Conservation (phyloP, 495 filamentous ascomycete genomes). For the Tuber umbilicatum region DNA sequence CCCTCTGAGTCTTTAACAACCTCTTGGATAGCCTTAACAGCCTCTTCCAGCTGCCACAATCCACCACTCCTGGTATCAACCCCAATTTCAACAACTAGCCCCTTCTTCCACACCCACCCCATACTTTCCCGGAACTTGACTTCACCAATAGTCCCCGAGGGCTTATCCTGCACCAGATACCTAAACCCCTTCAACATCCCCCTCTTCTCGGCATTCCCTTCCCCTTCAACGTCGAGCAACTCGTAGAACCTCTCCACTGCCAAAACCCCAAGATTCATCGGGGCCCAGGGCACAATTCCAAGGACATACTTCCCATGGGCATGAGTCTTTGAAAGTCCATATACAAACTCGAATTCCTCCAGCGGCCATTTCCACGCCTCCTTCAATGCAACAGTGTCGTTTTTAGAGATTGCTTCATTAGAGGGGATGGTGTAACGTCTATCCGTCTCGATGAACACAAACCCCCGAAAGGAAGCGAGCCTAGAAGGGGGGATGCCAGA, state of each 20-base stretch:
- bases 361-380: conserved; percentile 49
- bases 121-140: conserved; percentile 60
- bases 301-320: conserved; percentile 31
- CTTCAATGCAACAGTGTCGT: conserved; percentile 4
- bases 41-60: conserved; percentile 63
- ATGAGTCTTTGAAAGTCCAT: conserved; percentile 46
- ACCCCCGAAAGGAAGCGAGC: conserved; percentile 48
- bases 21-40: conserved; percentile 31
- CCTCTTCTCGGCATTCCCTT: background rate
- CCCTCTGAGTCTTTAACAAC: conserved; percentile 14
- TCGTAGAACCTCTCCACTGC: conserved; percentile 35
- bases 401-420: conserved; percentile 43
- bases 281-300: conserved; percentile 75
- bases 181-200: conserved; percentile 42
- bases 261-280: conserved; percentile 56
- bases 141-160: conserved; percentile 54
- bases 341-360: conserved; percentile 61
- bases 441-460: conserved; percentile 78
- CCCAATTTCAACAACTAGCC: conserved; percentile 70
- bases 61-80: conserved; percentile 70
- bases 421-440: conserved; percentile 43
- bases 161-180: conserved; percentile 76
- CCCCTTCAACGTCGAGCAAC: conserved; percentile 11
- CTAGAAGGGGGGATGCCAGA: conserved; percentile 16
- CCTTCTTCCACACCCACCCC: conserved; percentile 56